Conservation (phyloP, 352 stramenopile genomes). For the Phytophthora tubulina region DNA sequence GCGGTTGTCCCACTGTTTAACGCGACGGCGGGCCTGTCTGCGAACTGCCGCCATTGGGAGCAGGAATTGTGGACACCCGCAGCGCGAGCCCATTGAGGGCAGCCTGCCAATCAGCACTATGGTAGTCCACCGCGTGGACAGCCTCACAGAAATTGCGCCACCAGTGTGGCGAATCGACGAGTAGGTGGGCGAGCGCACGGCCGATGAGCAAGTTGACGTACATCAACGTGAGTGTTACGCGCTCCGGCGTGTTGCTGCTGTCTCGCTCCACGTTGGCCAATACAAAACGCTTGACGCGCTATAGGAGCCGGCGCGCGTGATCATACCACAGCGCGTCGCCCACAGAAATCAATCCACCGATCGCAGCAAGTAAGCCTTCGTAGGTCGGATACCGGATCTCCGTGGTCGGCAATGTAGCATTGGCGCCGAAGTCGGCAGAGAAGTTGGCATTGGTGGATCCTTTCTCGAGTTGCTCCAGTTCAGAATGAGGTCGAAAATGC, state of each 20-base stretch:
- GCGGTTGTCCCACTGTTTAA: background rate
- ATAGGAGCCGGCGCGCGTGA: slow-evolving; percentile 3
- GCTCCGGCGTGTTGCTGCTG: slow-evolving; percentile 7
- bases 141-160: background rate
- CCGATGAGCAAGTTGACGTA: slow-evolving; percentile 12
- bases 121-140: slow-evolving; percentile 9
- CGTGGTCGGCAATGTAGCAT: background rate
- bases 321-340: slow-evolving; percentile 15
- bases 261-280: slow-evolving; percentile 15
- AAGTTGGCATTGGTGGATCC: slow-evolving; percentile 14
- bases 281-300: slow-evolving; percentile 7
- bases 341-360: slow-evolving; percentile 7
- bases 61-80: background rate
- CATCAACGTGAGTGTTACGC: slow-evolving; percentile 5
- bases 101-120: slow-evolving; percentile 1
- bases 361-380: background rate
- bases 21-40: too few relatives aligned
- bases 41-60: background rate
- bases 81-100: slow-evolving; percentile 15
- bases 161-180: slow-evolving; percentile 7
- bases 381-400: background rate
- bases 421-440: background rate
- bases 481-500: slow-evolving; percentile 15
- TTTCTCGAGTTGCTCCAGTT: background rate
- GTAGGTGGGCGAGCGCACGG: background rate